Evolutionary conservation across 2,329 filamentous ascomycete species (phyloP).

Genomic region (Fusarium sp.): DNA sequence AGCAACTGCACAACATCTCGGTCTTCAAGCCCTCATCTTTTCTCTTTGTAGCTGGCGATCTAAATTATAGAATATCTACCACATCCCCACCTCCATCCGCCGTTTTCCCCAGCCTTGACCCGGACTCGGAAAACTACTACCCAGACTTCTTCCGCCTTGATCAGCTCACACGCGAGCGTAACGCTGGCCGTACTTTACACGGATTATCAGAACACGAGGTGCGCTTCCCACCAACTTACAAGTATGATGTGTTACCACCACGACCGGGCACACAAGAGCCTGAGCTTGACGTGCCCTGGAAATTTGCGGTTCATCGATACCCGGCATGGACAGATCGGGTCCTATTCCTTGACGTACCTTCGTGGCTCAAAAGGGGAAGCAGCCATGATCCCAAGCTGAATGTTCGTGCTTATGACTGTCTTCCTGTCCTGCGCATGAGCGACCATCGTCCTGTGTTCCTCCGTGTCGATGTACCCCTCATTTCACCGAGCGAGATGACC

Average conservation of each 20-base stretch:
- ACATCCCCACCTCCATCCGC: conserved; percentile 70
- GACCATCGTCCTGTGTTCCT: conserved; percentile 90
- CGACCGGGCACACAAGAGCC: conserved; percentile 46
- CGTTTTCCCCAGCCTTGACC: conserved; percentile 70
- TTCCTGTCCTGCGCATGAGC: conserved; percentile 83
- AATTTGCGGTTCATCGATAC: conserved; percentile 81
- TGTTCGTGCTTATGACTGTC: conserved; percentile 76
- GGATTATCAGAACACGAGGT: conserved; percentile 80
- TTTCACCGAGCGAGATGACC: conserved; percentile 54
- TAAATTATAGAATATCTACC: conserved; percentile 91
- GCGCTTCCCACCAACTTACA: conserved; percentile 92
- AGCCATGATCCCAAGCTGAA: conserved; percentile 50
- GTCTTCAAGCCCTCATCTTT: conserved; percentile 82
- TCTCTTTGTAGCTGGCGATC: conserved; percentile 88
- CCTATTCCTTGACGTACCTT: conserved; percentile 75
- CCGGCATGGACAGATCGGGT: conserved; percentile 95
- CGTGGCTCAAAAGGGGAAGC: conserved; percentile 56
- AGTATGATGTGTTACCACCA: conserved; percentile 69
- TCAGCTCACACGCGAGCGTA: conserved; percentile 80
- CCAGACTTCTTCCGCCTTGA: conserved; percentile 76
- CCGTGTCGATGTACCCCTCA: conserved; percentile 72
- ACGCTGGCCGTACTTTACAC: conserved; percentile 77
- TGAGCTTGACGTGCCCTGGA: conserved; percentile 44
- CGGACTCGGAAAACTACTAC: conserved; percentile 70
- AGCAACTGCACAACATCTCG: conserved; percentile 65